Percentiles rank a stretch among this genome's conserved stretches.
Conservation (phyloP, 768 basidiomycete species). For the Amanita rimosa region DNA sequence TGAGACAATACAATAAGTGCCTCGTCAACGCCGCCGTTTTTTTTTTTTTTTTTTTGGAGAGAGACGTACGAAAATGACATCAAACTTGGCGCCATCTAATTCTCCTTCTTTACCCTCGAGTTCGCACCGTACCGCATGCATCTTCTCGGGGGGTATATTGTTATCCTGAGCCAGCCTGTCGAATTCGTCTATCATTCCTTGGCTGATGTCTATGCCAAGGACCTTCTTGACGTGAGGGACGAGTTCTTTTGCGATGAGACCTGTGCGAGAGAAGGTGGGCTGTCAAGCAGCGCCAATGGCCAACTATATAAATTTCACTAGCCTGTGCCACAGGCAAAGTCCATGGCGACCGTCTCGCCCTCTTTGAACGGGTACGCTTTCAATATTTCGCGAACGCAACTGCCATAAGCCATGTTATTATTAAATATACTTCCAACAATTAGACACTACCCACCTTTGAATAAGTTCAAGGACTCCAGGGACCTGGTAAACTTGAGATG, state of each 20-base stretch:
- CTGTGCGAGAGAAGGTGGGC: conserved; percentile 20
- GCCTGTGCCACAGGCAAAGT: conserved; percentile 72
- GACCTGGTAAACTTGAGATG: not conserved
- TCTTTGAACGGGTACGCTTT: conserved; percentile 39
- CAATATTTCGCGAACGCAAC: conserved; percentile 24
- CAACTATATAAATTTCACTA: not conserved
- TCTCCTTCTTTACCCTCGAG: conserved; percentile 36
- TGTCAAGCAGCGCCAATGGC: not conserved
- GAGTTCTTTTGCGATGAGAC: conserved; percentile 50
- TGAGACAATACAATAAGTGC: too few species aligned
- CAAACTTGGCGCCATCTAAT: conserved; percentile 45
- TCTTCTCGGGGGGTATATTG: conserved; percentile 52
- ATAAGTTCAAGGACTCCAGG: not conserved
- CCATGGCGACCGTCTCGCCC: conserved; percentile 47
- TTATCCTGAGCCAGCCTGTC: conserved; percentile 48
- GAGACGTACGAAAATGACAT: conserved; percentile 58
- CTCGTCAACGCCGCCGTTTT: not conserved
- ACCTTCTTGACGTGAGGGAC: conserved; percentile 39
- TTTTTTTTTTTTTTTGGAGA: too few species aligned
- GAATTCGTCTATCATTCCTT: conserved; percentile 55
- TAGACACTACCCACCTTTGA: not conserved
- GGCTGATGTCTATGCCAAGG: conserved; percentile 68
- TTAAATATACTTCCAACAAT: too few species aligned
- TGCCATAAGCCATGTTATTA: conserved; percentile 7
- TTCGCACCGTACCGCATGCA: conserved; percentile 47